Percentiles rank a stretch among this genome's conserved stretches.
phyloP scores from a whole-genome alignment of 345 rosid genomes.

The Citrus reticulata region DNA sequence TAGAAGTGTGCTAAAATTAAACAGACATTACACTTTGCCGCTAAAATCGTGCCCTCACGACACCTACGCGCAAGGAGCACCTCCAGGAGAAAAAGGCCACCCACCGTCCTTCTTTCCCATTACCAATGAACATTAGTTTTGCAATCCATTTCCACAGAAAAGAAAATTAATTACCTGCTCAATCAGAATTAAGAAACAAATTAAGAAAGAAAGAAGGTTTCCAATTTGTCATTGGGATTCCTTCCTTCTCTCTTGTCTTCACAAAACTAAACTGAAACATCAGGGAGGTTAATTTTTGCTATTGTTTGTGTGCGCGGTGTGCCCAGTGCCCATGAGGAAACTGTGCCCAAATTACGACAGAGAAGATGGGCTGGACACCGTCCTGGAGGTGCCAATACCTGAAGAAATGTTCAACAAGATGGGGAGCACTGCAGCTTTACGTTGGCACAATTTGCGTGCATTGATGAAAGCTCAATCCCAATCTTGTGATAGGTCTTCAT shows the following conservation, averaged over 20 bases:
- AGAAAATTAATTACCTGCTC: not conserved
- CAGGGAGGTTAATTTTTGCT: not conserved
- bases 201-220: not conserved
- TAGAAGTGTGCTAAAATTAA: not conserved
- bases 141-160: constrained; percentile 2
- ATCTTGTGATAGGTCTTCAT: constrained; percentile 22
- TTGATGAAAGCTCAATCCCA: constrained; percentile 63
- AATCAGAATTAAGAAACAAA: constrained; percentile 15
- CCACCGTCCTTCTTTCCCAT: not conserved
- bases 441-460: constrained; percentile 78
- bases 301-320: too few relatives aligned
- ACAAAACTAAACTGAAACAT: not conserved
- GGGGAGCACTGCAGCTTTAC: constrained; percentile 52
- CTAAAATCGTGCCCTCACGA: constrained; percentile 65
- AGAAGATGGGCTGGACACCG: constrained; percentile 59
- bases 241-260: too few relatives aligned
- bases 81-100: constrained; percentile 19
- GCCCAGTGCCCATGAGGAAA: constrained; percentile 38
- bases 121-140: constrained; percentile 4
- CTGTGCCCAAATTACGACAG: constrained; percentile 61
- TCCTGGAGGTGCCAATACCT: constrained; percentile 74
- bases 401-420: constrained; percentile 69
- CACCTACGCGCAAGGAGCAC: constrained; percentile 54
- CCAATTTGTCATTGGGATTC: not conserved
- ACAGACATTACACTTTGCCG: constrained; percentile 10